These are phyloP conservation scores for Globisporangium splendens DNA, from an alignment of 352 stramenopile species.

Conservation along the genomic window DNA sequence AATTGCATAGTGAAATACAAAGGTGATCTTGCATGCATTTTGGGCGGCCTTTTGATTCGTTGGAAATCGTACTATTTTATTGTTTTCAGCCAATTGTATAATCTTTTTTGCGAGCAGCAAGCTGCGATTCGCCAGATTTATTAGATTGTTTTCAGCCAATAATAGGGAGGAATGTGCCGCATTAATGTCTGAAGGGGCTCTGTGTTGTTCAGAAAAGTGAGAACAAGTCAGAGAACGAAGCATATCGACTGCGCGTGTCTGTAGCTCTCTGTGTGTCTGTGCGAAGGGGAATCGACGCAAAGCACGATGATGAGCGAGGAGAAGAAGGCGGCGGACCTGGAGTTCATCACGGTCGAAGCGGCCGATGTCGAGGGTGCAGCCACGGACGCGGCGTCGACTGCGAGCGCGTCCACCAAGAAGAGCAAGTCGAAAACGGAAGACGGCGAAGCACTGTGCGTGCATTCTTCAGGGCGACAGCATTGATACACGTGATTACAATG, in stretches of 20 bases:
- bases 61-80: not conserved
- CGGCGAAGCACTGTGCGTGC: slow-evolving; percentile 57
- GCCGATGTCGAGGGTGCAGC: slow-evolving; percentile 8
- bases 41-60: slow-evolving; percentile 6
- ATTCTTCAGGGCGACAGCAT: not conserved
- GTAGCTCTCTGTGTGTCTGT: not conserved
- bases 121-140: slow-evolving; percentile 2
- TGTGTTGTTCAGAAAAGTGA: no score
- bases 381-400: slow-evolving; percentile 5
- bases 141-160: slow-evolving; percentile 21
- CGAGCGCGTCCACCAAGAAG: slow-evolving; percentile 15
- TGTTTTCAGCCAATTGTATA: slow-evolving; percentile 13
- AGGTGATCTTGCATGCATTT: not conserved
- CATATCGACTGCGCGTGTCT: not conserved
- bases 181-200: not conserved
- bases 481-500: not conserved
- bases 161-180: not conserved
- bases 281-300: not conserved
- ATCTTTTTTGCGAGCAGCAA: no score
- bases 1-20: not conserved
- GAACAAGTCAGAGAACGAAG: not conserved
- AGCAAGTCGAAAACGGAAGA: slow-evolving; percentile 30
- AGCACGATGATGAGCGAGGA: slow-evolving; percentile 53
- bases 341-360: slow-evolving; percentile 75
- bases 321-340: slow-evolving; percentile 63